Evolutionary conservation across 202 grass and related monocot species (phyloP), one percentile per base, ranked within the genome.

Genomic region (Setaria italica): DNA sequence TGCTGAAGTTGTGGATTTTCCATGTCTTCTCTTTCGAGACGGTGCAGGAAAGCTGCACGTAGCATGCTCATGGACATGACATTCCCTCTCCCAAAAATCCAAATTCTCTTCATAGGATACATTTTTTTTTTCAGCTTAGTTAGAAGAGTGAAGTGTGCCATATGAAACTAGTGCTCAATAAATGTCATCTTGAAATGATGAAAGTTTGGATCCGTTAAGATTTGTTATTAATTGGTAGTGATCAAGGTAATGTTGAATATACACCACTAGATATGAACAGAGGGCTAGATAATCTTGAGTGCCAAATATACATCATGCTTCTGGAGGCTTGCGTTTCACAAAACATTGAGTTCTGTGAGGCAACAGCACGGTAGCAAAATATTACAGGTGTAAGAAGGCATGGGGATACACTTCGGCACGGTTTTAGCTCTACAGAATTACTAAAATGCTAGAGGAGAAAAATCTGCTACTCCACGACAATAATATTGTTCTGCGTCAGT

Each of bases 401-500:
- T 43, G 4, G n/a, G 6, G 41, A 35, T 75, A 71, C 8, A 62
- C 9, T 76, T 42, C 12, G 6, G 32, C 43, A 7, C n/a, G 3
- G 53, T 69, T 76, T 76, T 29, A 17, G 41, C 25, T 10, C 35
- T 77, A 46, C 15, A 0, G 17, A 72, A 11, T 70, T 59, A 11
- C 33, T 42, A 53, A 46, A 25, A 51, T 70, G 41, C 51, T 90
- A 67, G n/a, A 34, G 3, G 33, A 13, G 32, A 45, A 34, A 34
- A 47, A 57, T 76, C 45, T 77, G 56, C 60, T 91, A 90, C 59
- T 86, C 54, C 69, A 98, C 90, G 2, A 85, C 20, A 3, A 98
- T 73, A 43, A 94, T 78, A 76, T 98, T 98, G 85, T 98, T 99
- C 84, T 91, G 60, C 46, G 37, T 90, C 70, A 83, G 62, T 17